These are phyloP conservation scores for Yamadazyma sp. DNA, from an alignment of 805 yeast genomes.

Conservation along the genomic window DNA sequence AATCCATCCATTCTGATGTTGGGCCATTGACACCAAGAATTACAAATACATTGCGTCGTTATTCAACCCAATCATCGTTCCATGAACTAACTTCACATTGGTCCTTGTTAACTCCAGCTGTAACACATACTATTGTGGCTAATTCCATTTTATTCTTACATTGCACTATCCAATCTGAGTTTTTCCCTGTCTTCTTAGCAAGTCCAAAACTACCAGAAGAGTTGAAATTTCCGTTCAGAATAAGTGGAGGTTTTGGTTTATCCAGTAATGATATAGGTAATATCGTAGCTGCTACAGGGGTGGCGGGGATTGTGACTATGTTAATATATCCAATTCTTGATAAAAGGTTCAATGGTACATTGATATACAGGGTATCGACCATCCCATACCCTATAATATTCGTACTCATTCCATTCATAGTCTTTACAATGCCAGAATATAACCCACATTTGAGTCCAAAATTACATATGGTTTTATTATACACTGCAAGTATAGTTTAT, in stretches of 20 bases:
- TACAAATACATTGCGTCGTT: conserved; percentile 12
- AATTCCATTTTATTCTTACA: conserved; percentile 31
- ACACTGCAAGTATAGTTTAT: conserved; percentile 17
- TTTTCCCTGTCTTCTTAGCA: conserved; percentile 27
- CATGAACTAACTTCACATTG: conserved; percentile 5
- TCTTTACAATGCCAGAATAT: conserved; percentile 37
- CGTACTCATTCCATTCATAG: conserved; percentile 42
- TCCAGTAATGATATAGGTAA: conserved; percentile 27
- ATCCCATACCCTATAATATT: conserved; percentile 40
- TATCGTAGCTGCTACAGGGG: conserved; percentile 31
- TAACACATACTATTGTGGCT: conserved; percentile 26
- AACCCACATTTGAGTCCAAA: conserved; percentile 22
- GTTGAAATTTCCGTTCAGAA: conserved; percentile 26
- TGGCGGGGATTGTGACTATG: conserved; percentile 23
- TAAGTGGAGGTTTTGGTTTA: conserved; percentile 33
- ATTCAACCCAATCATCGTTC: conserved; percentile 2
- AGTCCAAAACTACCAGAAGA: conserved; percentile 7
- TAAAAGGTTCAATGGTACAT: conserved; percentile 19
- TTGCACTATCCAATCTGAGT: conserved; percentile 27
- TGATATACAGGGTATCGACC: not conserved
- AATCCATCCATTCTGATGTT: conserved; percentile 2
- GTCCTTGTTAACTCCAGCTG: conserved; percentile 24
- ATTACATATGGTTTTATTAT: conserved; percentile 20
- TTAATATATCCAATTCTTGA: conserved; percentile 30
- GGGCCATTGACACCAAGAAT: conserved; percentile 13